phyloP scores from a whole-genome alignment of 169 alveolate genomes.

The Eimeria maxima region DNA sequence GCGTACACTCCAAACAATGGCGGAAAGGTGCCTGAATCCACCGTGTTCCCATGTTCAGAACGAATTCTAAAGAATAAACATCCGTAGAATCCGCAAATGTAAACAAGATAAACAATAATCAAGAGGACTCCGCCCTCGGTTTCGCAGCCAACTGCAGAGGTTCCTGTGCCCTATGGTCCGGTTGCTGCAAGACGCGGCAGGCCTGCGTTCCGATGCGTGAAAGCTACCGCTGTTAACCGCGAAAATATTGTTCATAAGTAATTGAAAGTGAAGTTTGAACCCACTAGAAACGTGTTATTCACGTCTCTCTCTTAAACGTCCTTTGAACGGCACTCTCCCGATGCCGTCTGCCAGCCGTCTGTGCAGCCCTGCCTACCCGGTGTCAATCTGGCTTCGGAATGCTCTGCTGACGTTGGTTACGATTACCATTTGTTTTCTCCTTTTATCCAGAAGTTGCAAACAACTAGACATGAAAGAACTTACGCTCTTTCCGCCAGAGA shows the following conservation, averaged over 20 bases:
- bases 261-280: background rate
- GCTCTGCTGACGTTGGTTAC: background rate
- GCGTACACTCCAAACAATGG: conserved; percentile 48
- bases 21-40: background rate
- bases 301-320: background rate
- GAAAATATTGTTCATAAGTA: background rate
- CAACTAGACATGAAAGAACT: background rate
- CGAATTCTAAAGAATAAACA: background rate
- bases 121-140: background rate
- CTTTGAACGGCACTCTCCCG: background rate
- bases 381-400: conserved; percentile 19
- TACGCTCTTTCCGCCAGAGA: conserved; percentile 8
- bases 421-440: background rate
- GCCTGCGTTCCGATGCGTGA: conserved; percentile 36
- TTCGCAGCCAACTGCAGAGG: conserved; percentile 65
- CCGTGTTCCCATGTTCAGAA: conserved; percentile 39
- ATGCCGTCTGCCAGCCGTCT: conserved; percentile 54
- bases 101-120: conserved; percentile 52
- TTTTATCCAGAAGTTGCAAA: background rate
- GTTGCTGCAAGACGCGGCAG: conserved; percentile 71
- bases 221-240: background rate
- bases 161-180: conserved; percentile 77
- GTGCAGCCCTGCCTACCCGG: conserved; percentile 45
- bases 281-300: background rate
- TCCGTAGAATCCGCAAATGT: conserved; percentile 25